These are phyloP conservation scores for Paraleonurus japonicus DNA, from an alignment of 257 asterid genomes.

Conservation along the genomic window DNA sequence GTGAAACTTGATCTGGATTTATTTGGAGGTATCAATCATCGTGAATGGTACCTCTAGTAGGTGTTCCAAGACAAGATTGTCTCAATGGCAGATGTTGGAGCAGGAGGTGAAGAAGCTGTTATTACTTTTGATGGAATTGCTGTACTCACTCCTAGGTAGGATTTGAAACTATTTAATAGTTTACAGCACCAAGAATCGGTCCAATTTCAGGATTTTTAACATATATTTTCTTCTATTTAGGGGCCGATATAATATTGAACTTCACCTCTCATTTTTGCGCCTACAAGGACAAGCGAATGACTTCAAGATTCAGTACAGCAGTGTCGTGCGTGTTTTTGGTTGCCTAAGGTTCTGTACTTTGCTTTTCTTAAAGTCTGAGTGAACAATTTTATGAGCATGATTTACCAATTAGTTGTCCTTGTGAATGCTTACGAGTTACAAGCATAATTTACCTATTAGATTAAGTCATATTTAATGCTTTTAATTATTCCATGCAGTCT, in stretches of 20 bases:
- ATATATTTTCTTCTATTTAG: slow-evolving; percentile 5
- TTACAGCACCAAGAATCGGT: background rate
- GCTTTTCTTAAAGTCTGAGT: background rate
- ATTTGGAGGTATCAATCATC: background rate
- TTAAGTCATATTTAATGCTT: background rate
- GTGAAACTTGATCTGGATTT: slow-evolving; percentile 9
- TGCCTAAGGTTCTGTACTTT: slow-evolving; percentile 29
- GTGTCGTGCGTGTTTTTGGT: slow-evolving; percentile 66
- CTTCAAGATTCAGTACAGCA: slow-evolving; percentile 90
- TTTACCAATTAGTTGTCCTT: background rate
- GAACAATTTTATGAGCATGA: background rate
- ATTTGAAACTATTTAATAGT: background rate
- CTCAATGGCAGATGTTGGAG: slow-evolving; percentile 83
- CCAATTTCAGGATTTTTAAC: background rate
- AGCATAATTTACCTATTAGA: background rate
- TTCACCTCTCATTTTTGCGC: slow-evolving; percentile 55
- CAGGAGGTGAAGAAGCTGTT: slow-evolving; percentile 88
- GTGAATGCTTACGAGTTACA: background rate
- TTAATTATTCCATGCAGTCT: slow-evolving; percentile 46
- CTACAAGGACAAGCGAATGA: slow-evolving; percentile 94
- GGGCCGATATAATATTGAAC: slow-evolving; percentile 34
- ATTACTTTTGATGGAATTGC: slow-evolving; percentile 81
- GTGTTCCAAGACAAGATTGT: slow-evolving; percentile 78
- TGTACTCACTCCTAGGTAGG: slow-evolving; percentile 83
- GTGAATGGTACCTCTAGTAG: slow-evolving; percentile 32